Conservation (phyloP, 2,329 filamentous ascomycete species). For the Clonostachys solani region DNA sequence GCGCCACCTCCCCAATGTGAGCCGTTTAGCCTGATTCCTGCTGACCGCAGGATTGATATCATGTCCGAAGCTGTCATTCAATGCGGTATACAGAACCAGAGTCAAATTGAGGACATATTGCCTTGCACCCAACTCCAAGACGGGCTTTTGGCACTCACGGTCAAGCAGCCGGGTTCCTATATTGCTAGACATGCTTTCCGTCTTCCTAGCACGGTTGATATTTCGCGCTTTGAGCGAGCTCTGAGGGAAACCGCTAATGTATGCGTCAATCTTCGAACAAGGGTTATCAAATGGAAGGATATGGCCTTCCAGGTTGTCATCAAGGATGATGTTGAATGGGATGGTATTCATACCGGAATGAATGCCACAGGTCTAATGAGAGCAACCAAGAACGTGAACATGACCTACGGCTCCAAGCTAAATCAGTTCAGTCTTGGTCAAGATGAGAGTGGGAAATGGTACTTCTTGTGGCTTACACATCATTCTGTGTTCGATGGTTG, state of each 20-base stretch:
- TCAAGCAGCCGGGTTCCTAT: conserved; percentile 26
- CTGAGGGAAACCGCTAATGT: conserved; percentile 10
- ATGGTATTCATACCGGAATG: background rate
- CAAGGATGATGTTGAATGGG: background rate
- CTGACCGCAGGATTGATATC: background rate
- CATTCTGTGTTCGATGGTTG: conserved; percentile 5
- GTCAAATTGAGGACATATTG: conserved; percentile 21
- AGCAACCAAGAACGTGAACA: background rate
- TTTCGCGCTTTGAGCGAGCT: conserved; percentile 16
- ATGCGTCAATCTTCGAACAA: conserved; percentile 5
- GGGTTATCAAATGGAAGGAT: conserved; percentile 1
- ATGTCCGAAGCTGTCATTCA: background rate
- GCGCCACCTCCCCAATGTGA: background rate
- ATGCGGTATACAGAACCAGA: background rate
- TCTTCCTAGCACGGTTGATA: conserved; percentile 9
- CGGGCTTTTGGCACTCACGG: conserved; percentile 28
- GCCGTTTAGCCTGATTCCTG: conserved; percentile 1
- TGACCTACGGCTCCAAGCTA: conserved; percentile 2
- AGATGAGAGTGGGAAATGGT: background rate
- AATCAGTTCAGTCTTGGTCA: conserved; percentile 5
- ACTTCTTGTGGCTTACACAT: conserved; percentile 1
- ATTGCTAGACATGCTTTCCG: conserved; percentile 19
- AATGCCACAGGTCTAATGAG: background rate
- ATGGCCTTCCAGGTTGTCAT: background rate
- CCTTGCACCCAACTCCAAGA: conserved; percentile 35